Evolutionary conservation across 495 filamentous ascomycete species (phyloP).

Genomic region (Lentithecium fluviatile): DNA sequence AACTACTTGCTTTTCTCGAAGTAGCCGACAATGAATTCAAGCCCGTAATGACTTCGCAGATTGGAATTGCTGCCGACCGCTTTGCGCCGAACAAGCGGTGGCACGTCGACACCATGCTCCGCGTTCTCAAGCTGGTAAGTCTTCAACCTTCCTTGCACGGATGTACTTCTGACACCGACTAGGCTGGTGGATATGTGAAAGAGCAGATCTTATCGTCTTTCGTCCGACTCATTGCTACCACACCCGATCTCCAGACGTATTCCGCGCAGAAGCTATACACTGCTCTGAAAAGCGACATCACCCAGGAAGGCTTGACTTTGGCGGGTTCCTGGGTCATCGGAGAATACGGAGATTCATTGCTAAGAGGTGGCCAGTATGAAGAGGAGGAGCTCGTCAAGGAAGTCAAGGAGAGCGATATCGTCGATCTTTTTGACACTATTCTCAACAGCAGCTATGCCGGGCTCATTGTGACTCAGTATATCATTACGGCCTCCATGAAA

Average conservation of each 20-base stretch:
- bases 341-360: constrained; percentile 87
- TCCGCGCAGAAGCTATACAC: constrained; percentile 92
- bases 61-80: constrained; percentile 92
- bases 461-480: constrained; percentile 88
- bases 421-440: constrained; percentile 87
- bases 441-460: constrained; percentile 90
- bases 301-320: constrained; percentile 89
- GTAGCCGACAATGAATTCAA: constrained; percentile 99
- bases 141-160: not conserved
- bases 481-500: constrained; percentile 92
- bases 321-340: constrained; percentile 98
- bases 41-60: constrained; percentile 93
- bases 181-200: constrained; percentile 91
- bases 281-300: constrained; percentile 89
- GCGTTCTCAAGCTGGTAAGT: constrained; percentile 74
- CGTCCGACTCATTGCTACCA: constrained; percentile 90
- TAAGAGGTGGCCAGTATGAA: constrained; percentile 88
- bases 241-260: constrained; percentile 91
- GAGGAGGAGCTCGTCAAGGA: constrained; percentile 90
- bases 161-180: not conserved
- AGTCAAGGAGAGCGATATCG: constrained; percentile 83
- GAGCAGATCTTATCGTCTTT: constrained; percentile 97
- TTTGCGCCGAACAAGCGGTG: constrained; percentile 96
- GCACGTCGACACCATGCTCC: constrained; percentile 95
- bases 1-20: constrained; percentile 90